A percentile compares a stretch with the other conserved stretches of the same genome.
phyloP scores from a whole-genome alignment of 2,329 filamentous ascomycete genomes.

The Coleophoma crateriformis region DNA sequence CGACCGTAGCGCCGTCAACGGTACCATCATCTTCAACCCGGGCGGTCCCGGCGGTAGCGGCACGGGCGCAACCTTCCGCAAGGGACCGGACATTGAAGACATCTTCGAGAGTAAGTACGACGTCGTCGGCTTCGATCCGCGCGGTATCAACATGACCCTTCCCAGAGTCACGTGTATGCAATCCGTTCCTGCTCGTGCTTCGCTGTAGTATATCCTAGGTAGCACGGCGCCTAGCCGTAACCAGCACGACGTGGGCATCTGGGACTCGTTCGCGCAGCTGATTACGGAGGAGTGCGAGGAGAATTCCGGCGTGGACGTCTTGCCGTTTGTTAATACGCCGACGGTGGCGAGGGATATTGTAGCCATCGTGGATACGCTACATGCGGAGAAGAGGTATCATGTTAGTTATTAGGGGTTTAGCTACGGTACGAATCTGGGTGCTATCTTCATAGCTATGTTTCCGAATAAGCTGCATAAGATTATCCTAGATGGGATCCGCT shows the following conservation, averaged over 20 bases:
- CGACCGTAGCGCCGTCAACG: neutral
- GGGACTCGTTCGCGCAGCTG: neutral
- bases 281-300: neutral
- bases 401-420: no score
- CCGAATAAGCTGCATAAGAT: no score
- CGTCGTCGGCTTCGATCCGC: neutral
- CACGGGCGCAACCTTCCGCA: neutral
- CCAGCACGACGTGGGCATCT: neutral
- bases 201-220: neutral
- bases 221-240: neutral
- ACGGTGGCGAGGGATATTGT: no score
- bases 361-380: no score
- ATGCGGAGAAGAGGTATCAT: no score
- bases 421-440: no score
- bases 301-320: no score
- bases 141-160: neutral
- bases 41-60: neutral
- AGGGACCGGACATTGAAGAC: neutral
- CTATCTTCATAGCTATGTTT: no score
- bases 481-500: no score
- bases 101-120: neutral
- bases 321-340: no score
- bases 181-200: neutral
- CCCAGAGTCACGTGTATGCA: neutral
- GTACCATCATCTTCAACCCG: neutral